These are phyloP conservation scores for Pseudogymnoascus sp. DNA, from an alignment of 2,329 filamentous ascomycete genomes.

Conservation along the genomic window DNA sequence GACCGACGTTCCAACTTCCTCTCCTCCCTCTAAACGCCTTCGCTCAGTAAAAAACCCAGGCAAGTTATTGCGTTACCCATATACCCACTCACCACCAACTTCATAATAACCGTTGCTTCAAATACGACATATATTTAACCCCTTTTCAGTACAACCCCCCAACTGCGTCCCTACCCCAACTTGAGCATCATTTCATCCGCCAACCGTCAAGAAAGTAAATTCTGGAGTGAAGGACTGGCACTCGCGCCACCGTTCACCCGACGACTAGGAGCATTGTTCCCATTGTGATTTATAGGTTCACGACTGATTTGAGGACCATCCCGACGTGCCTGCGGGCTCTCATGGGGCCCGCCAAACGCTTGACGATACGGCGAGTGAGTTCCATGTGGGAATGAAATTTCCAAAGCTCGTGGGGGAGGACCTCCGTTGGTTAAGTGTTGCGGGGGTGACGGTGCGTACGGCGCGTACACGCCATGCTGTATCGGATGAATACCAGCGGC, in stretches of 20 bases:
- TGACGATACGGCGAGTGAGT: slow-evolving; percentile 39
- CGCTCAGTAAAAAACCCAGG: neutral
- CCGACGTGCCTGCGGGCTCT: slow-evolving; percentile 27
- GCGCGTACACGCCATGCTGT: slow-evolving; percentile 25
- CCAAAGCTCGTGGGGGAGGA: slow-evolving; percentile 38
- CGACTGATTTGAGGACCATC: slow-evolving; percentile 28
- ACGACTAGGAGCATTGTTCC: slow-evolving; percentile 27
- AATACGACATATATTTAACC: neutral
- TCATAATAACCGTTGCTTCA: neutral
- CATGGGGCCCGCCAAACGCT: slow-evolving; percentile 27
- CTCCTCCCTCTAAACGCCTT: neutral
- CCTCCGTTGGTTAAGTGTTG: slow-evolving; percentile 32
- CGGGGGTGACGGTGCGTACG: slow-evolving; percentile 28
- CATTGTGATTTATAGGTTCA: slow-evolving; percentile 23
- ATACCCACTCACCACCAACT: neutral
- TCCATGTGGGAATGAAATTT: slow-evolving; percentile 42
- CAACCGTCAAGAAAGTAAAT: slow-evolving; percentile 55
- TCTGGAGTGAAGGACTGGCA: slow-evolving; percentile 69
- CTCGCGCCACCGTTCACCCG: slow-evolving; percentile 61
- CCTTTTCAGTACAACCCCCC: neutral
- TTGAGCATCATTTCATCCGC: neutral
- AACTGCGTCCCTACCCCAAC: neutral
- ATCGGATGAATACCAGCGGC: slow-evolving; percentile 20
- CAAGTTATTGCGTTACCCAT: neutral
- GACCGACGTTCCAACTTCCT: neutral